Evolutionary conservation across 2,329 filamentous ascomycete species (phyloP).

Genomic region (Xylaria sp.): DNA sequence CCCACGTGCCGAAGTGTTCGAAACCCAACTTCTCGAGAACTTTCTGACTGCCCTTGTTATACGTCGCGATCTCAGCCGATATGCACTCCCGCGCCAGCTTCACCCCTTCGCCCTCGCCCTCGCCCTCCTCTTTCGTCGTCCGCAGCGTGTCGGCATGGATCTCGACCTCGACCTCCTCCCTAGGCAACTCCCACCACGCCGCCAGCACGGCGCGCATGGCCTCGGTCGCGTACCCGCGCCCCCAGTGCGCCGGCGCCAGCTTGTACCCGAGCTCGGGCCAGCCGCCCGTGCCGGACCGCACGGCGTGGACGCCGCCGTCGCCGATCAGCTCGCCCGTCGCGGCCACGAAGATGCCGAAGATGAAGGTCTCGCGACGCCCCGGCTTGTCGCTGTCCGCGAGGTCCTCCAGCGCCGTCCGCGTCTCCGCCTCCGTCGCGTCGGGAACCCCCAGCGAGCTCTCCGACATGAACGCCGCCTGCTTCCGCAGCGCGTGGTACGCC

Average conservation of each 20-base stretch:
- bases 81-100: slow-evolving; percentile 34
- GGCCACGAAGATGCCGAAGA: slow-evolving; percentile 41
- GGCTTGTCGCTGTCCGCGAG: slow-evolving; percentile 32
- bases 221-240: slow-evolving; percentile 44
- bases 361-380: slow-evolving; percentile 24
- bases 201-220: slow-evolving; percentile 38
- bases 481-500: slow-evolving; percentile 38
- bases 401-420: slow-evolving; percentile 32
- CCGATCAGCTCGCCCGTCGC: slow-evolving; percentile 46
- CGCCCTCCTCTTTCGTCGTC: not conserved
- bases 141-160: slow-evolving; percentile 27
- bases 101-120: not conserved
- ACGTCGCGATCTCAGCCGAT: slow-evolving; percentile 38
- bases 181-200: slow-evolving; percentile 43
- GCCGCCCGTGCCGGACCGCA: slow-evolving; percentile 37
- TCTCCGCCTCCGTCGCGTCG: slow-evolving; percentile 39
- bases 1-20: slow-evolving; percentile 42
- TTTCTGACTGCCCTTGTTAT: slow-evolving; percentile 41
- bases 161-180: slow-evolving; percentile 17
- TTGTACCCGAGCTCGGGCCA: slow-evolving; percentile 46
- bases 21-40: slow-evolving; percentile 46
- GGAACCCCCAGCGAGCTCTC: slow-evolving; percentile 39
- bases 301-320: slow-evolving; percentile 45
- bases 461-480: slow-evolving; percentile 42
- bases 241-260: slow-evolving; percentile 40